phyloP scores from a whole-genome alignment of 352 stramenopile genomes.

The Globisporangium uncinulatum region DNA sequence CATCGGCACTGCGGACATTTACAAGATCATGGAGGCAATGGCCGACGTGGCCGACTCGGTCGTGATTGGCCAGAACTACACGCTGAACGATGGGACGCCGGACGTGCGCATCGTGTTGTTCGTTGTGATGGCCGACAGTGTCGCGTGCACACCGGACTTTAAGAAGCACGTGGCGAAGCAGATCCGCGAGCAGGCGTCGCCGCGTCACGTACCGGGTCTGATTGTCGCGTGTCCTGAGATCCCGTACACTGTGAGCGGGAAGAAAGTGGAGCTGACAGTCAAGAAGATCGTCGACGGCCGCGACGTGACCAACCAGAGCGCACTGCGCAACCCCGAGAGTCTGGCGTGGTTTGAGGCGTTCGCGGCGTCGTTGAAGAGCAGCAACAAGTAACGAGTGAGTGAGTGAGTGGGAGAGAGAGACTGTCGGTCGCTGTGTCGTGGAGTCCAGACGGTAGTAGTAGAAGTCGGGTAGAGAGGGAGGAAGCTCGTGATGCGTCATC shows the following conservation, averaged over 20 bases:
- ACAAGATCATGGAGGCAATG: slow-evolving; percentile 73
- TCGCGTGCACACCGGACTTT: slow-evolving; percentile 36
- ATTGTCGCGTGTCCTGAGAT: slow-evolving; percentile 67
- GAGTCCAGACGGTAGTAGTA: background rate
- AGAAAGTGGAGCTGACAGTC: slow-evolving; percentile 78
- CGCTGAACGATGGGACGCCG: slow-evolving; percentile 51
- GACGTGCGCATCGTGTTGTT: slow-evolving; percentile 78
- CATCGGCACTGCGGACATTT: slow-evolving; percentile 76
- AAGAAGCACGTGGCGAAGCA: slow-evolving; percentile 42
- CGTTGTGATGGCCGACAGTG: slow-evolving; percentile 41
- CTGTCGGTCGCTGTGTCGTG: background rate
- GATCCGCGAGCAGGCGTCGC: slow-evolving; percentile 60
- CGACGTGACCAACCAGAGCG: slow-evolving; percentile 50
- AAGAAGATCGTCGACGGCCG: slow-evolving; percentile 74
- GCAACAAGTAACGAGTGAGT: background rate
- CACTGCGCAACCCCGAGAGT: slow-evolving; percentile 62
- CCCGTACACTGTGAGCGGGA: slow-evolving; percentile 72
- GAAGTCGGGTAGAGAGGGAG: background rate
- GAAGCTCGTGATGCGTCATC: background rate
- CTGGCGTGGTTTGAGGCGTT: slow-evolving; percentile 54
- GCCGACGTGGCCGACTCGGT: slow-evolving; percentile 57
- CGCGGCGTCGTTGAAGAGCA: slow-evolving; percentile 21
- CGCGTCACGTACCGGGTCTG: slow-evolving; percentile 56
- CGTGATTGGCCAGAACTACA: slow-evolving; percentile 63
- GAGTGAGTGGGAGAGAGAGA: background rate